These are phyloP conservation scores for Trifolium fragiferum DNA, from an alignment of 306 rosid genomes.

Conservation along the genomic window DNA sequence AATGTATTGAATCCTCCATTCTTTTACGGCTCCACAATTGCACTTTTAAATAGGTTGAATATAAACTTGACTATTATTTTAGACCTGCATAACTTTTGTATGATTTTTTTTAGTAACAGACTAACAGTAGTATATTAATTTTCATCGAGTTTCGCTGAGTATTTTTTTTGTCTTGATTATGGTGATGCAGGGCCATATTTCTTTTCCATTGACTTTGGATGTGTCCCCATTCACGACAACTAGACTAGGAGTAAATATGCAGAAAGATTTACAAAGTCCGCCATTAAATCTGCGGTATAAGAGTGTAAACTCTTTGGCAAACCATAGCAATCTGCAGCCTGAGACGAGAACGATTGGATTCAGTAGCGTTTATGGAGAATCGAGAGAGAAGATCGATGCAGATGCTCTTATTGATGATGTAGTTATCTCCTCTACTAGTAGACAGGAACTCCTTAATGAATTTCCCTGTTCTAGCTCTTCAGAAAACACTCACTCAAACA, in stretches of 20 bases:
- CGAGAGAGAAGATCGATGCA: slow-evolving; percentile 39
- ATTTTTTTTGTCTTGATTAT: slow-evolving; percentile 29
- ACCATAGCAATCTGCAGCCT: slow-evolving; percentile 43
- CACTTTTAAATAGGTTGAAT: slow-evolving; percentile 28
- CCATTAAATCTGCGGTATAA: slow-evolving; percentile 34
- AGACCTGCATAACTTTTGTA: slow-evolving; percentile 15
- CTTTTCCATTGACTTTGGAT: slow-evolving; percentile 81
- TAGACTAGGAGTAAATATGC: slow-evolving; percentile 57
- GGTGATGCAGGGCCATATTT: slow-evolving; percentile 75
- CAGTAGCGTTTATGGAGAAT: slow-evolving; percentile 40
- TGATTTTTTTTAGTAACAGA: neutral
- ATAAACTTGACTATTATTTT: slow-evolving; percentile 35
- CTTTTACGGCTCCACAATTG: slow-evolving; percentile 19
- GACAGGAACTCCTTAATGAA: slow-evolving; percentile 36
- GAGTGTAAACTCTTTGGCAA: slow-evolving; percentile 42
- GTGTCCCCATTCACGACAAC: slow-evolving; percentile 66
- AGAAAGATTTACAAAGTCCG: slow-evolving; percentile 47
- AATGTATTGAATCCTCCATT: slow-evolving; percentile 32
- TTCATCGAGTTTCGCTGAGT: slow-evolving; percentile 29
- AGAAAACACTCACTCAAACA: slow-evolving; percentile 44
- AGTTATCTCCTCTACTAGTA: slow-evolving; percentile 36
- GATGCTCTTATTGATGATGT: slow-evolving; percentile 38
- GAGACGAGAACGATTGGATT: slow-evolving; percentile 45
- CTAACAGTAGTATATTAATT: slow-evolving; percentile 24
- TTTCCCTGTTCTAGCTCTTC: slow-evolving; percentile 47